phyloP scores from a whole-genome alignment of 2,329 filamentous ascomycete species.

The Fusarium udum region DNA sequence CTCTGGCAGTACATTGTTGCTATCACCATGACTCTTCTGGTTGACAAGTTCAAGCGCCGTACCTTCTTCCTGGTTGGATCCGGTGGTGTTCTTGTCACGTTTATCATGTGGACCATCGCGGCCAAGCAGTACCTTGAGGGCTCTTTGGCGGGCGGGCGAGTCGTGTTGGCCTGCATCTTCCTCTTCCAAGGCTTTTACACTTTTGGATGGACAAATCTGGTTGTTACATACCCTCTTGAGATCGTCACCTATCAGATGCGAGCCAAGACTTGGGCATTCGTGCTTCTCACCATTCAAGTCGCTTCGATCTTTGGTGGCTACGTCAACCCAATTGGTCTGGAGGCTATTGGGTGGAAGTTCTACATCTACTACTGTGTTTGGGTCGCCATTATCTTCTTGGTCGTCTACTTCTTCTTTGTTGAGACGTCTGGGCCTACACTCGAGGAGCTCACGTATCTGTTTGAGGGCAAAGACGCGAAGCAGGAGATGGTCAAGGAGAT shows the following conservation, averaged over 20 bases:
- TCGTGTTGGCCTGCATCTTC: slow-evolving; percentile 55
- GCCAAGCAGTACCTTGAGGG: slow-evolving; percentile 51
- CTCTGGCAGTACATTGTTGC: slow-evolving; percentile 56
- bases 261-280: slow-evolving; percentile 54
- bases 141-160: slow-evolving; percentile 45
- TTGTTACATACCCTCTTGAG: slow-evolving; percentile 56
- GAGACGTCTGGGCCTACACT: slow-evolving; percentile 51
- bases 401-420: slow-evolving; percentile 54
- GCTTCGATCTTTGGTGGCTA: slow-evolving; percentile 52
- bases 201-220: slow-evolving; percentile 55
- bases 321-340: slow-evolving; percentile 52
- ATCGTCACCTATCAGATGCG: slow-evolving; percentile 54
- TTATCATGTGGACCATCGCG: slow-evolving; percentile 53
- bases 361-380: slow-evolving; percentile 55
- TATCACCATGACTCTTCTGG: slow-evolving; percentile 48
- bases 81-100: slow-evolving; percentile 51
- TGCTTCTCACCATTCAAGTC: slow-evolving; percentile 52
- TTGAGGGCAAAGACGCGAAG: slow-evolving; percentile 30
- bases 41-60: slow-evolving; percentile 51
- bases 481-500: slow-evolving; percentile 32
- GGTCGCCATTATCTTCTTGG: slow-evolving; percentile 49
- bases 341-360: slow-evolving; percentile 52
- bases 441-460: slow-evolving; percentile 47
- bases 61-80: slow-evolving; percentile 53
- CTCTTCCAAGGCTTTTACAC: slow-evolving; percentile 55